phyloP scores from a whole-genome alignment of 2,329 filamentous ascomycete genomes.

The Exserohilum turcica region DNA sequence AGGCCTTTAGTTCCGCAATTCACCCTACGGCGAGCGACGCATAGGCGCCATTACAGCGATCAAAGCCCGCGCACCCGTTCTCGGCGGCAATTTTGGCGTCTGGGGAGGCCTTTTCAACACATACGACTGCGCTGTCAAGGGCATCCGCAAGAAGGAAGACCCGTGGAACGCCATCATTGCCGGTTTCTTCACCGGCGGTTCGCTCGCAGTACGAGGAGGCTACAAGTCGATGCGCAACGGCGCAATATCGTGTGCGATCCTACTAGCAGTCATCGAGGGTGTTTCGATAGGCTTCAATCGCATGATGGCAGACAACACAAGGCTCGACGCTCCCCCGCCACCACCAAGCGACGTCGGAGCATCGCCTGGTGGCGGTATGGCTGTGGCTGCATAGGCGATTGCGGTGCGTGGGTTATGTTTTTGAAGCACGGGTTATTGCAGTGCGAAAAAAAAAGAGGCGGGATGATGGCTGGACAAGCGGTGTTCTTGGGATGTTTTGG shows the following conservation, averaged over 20 bases:
- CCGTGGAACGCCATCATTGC: slow-evolving; percentile 98
- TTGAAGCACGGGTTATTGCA: slow-evolving; percentile 21
- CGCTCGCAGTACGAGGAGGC: slow-evolving; percentile 88
- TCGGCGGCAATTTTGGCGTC: slow-evolving; percentile 96
- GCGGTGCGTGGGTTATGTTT: slow-evolving; percentile 17
- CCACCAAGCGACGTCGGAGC: slow-evolving; percentile 44
- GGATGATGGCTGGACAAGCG: slow-evolving; percentile 22
- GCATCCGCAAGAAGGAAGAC: slow-evolving; percentile 89
- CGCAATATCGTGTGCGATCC: slow-evolving; percentile 92
- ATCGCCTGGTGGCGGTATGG: slow-evolving; percentile 26
- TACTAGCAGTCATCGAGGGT: slow-evolving; percentile 95
- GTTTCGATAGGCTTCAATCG: slow-evolving; percentile 95
- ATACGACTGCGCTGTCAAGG: slow-evolving; percentile 96
- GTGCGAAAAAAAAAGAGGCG: slow-evolving; percentile 15
- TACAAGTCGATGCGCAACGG: slow-evolving; percentile 91
- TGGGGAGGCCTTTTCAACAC: slow-evolving; percentile 97
- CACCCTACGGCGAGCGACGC: slow-evolving; percentile 82
- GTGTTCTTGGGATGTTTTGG: slow-evolving; percentile 33
- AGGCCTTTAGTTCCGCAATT: slow-evolving; percentile 42
- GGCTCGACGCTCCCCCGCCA: slow-evolving; percentile 67
- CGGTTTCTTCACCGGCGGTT: slow-evolving; percentile 88
- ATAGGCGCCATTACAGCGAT: slow-evolving; percentile 95
- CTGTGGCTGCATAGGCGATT: slow-evolving; percentile 31
- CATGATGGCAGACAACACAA: slow-evolving; percentile 89
- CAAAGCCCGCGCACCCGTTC: slow-evolving; percentile 93